phyloP scores from a whole-genome alignment of 2,329 filamentous ascomycete genomes.

The Raffaelea arxii region DNA sequence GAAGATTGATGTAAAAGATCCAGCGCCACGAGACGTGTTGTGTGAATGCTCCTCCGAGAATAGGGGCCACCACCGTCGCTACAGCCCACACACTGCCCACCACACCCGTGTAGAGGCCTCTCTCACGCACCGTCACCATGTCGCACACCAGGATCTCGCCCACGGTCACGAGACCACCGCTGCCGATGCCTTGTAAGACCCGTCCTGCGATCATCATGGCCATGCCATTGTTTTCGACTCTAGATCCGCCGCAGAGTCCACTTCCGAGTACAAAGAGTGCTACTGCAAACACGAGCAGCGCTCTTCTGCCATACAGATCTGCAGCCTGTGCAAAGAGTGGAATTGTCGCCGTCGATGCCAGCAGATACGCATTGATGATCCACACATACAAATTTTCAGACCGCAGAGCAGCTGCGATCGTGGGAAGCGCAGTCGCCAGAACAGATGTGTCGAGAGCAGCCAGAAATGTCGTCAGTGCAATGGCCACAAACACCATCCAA shows the following conservation, averaged over 20 bases:
- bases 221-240: too few relatives aligned
- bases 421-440: background rate
- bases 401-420: background rate
- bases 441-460: background rate
- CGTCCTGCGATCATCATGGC: conserved; percentile 19
- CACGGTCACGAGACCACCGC: conserved; percentile 21
- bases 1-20: conserved; percentile 28
- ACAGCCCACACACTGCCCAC: conserved; percentile 28
- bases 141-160: conserved; percentile 22
- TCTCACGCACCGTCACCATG: conserved; percentile 10
- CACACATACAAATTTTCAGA: background rate
- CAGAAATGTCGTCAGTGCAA: background rate
- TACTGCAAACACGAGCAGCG: background rate
- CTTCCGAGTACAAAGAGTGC: conserved; percentile 10
- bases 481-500: background rate
- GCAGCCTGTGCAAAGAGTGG: background rate
- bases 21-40: conserved; percentile 24
- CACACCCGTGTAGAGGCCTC: conserved; percentile 15
- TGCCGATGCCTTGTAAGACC: conserved; percentile 22
- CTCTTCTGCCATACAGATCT: background rate
- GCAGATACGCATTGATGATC: background rate
- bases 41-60: conserved; percentile 26
- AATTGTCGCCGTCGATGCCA: background rate
- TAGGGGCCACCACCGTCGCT: conserved; percentile 23
- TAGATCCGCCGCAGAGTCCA: conserved; percentile 17